phyloP scores from a whole-genome alignment of 2,329 filamentous ascomycete genomes.

The Scedosporium apiospermum region DNA sequence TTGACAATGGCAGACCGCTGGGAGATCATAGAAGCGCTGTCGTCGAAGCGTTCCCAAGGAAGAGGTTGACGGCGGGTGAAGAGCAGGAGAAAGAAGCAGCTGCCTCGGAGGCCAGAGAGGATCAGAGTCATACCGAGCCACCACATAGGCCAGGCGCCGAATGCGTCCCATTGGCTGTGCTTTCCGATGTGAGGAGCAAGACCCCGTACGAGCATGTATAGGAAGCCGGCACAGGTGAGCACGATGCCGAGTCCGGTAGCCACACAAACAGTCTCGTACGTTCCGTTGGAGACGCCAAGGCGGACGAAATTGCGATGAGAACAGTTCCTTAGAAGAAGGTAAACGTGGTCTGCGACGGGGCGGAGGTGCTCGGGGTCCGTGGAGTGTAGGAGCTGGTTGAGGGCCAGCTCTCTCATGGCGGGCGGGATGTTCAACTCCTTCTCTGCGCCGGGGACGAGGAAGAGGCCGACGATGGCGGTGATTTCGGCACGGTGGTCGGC shows the following conservation, averaged over 20 bases:
- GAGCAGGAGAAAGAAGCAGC: slow-evolving; percentile 37
- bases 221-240: slow-evolving; percentile 28
- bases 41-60: slow-evolving; percentile 38
- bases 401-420: slow-evolving; percentile 27
- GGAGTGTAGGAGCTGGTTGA: slow-evolving; percentile 24
- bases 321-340: slow-evolving; percentile 35
- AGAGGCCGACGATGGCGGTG: slow-evolving; percentile 28
- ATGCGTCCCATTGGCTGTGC: slow-evolving; percentile 29
- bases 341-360: slow-evolving; percentile 35
- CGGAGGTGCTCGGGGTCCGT: slow-evolving; percentile 27
- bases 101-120: slow-evolving; percentile 33
- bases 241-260: slow-evolving; percentile 32
- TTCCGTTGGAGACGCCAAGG: slow-evolving; percentile 43
- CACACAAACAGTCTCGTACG: slow-evolving; percentile 37
- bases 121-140: slow-evolving; percentile 32
- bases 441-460: slow-evolving; percentile 28
- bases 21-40: slow-evolving; percentile 17
- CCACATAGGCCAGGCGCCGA: slow-evolving; percentile 36
- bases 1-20: slow-evolving; percentile 18
- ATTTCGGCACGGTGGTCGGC: slow-evolving; percentile 20
- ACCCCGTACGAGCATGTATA: slow-evolving; percentile 28
- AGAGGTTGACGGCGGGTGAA: slow-evolving; percentile 34
- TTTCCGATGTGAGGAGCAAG: slow-evolving; percentile 26
- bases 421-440: slow-evolving; percentile 39
- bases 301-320: slow-evolving; percentile 41